These are phyloP conservation scores for Crucibulum laeve DNA, from an alignment of 768 basidiomycete genomes.

Conservation along the genomic window DNA sequence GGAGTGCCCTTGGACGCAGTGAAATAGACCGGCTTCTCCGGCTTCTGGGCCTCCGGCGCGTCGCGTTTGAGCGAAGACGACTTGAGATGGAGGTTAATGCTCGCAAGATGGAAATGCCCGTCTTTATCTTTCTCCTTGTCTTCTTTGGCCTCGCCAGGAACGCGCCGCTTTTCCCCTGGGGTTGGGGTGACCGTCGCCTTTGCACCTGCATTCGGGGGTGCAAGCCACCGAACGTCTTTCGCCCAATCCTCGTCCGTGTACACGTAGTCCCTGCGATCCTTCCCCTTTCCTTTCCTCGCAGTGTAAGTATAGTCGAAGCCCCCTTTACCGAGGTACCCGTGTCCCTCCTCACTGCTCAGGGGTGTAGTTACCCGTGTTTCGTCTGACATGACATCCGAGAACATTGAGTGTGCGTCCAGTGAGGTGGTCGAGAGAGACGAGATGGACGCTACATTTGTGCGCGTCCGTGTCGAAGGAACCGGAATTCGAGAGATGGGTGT, in stretches of 20 bases:
- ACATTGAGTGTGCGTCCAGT: conserved; percentile 34
- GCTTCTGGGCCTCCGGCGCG: background rate
- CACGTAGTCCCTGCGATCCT: conserved; percentile 18
- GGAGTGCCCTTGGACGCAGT: background rate
- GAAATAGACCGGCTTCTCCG: conserved; percentile 2
- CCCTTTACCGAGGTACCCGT: conserved; percentile 12
- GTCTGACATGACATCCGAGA: conserved; percentile 30
- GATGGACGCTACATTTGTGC: conserved; percentile 11
- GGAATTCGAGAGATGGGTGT: conserved; percentile 6
- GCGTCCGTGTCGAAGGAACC: conserved; percentile 22
- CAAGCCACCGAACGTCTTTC: conserved; percentile 65
- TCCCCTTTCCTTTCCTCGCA: conserved; percentile 12
- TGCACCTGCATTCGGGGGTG: conserved; percentile 16
- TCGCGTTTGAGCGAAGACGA: background rate
- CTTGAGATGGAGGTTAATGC: background rate
- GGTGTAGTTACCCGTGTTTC: conserved; percentile 33
- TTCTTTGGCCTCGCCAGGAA: background rate
- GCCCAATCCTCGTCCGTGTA: conserved; percentile 63
- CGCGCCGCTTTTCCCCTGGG: conserved; percentile 3
- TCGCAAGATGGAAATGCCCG: no score
- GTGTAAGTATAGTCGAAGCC: no score
- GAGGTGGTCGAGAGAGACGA: conserved; percentile 32
- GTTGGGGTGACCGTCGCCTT: conserved; percentile 14
- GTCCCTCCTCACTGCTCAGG: conserved; percentile 26
- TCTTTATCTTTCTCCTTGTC: no score